These are phyloP conservation scores for Pyrenula massariospora DNA, from an alignment of 495 filamentous ascomycete genomes.

Conservation along the genomic window DNA sequence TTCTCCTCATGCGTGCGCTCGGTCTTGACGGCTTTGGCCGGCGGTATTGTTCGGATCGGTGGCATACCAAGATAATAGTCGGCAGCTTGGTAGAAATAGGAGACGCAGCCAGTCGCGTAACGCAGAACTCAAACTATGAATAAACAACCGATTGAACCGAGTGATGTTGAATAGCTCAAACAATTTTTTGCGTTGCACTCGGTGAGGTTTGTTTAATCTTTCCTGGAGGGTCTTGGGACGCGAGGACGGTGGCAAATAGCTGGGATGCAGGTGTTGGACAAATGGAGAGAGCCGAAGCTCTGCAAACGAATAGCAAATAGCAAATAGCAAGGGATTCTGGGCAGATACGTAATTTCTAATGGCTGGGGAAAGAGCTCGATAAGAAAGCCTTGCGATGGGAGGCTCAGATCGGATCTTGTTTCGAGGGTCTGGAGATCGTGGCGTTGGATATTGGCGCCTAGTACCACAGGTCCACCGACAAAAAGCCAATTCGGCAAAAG, in stretches of 20 bases:
- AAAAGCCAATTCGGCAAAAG: background rate
- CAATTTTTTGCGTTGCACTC: background rate
- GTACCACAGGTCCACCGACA: background rate
- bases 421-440: background rate
- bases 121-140: too few species aligned
- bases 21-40: background rate
- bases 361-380: background rate
- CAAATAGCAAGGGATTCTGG: too few species aligned
- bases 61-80: background rate
- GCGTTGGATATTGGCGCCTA: background rate
- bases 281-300: background rate
- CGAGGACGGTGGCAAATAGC: background rate
- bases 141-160: too few species aligned
- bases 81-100: too few species aligned
- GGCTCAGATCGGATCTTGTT: background rate
- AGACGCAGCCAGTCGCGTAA: too few species aligned
- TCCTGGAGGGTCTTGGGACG: background rate
- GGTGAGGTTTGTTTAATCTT: background rate
- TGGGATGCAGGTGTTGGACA: background rate
- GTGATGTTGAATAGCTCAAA: background rate
- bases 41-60: background rate
- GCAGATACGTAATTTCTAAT: background rate
- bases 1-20: slow-evolving; percentile 44
- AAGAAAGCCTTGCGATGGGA: background rate
- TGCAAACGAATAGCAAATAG: background rate